These are phyloP conservation scores for Aspergillus saccharolyticus DNA, from an alignment of 495 filamentous ascomycete species.

Conservation along the genomic window DNA sequence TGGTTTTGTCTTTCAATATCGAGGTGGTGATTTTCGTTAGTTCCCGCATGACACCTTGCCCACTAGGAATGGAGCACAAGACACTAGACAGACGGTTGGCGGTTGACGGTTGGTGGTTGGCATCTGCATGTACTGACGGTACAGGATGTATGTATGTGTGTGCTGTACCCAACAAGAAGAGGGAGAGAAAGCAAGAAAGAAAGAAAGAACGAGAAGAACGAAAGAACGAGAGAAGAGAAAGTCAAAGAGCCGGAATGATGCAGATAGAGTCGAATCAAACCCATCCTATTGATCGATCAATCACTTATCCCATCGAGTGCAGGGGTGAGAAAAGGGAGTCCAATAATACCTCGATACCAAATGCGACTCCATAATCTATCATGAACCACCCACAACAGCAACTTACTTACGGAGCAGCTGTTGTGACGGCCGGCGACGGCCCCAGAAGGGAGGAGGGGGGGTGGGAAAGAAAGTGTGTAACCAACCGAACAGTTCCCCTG, in stretches of 20 bases:
- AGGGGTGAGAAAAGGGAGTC: slow-evolving; percentile 2
- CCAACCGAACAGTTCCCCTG: slow-evolving; percentile 14
- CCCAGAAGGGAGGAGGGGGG: not conserved
- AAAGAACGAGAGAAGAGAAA: not conserved
- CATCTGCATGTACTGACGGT: not conserved
- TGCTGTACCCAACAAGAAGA: not conserved
- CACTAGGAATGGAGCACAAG: not conserved
- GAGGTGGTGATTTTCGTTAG: not conserved
- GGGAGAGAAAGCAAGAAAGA: not conserved
- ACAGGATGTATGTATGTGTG: slow-evolving; percentile 5
- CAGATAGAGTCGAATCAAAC: not conserved
- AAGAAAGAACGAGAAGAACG: not conserved
- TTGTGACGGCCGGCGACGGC: slow-evolving; percentile 15
- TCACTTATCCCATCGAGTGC: not conserved
- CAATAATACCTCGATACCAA: slow-evolving; percentile 7
- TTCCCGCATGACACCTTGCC: slow-evolving; percentile 1
- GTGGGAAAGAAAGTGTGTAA: slow-evolving; percentile 25
- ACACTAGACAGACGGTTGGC: not conserved
- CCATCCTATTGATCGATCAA: not conserved
- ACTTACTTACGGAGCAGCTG: slow-evolving; percentile 10
- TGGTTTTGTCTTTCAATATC: not conserved
- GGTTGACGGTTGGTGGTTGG: not conserved
- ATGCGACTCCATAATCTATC: slow-evolving; percentile 11
- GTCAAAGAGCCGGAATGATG: not conserved
- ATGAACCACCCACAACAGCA: not conserved